A percentile compares a stretch with the other conserved stretches of the same genome.
Conservation (phyloP, 306 rosid genomes). For the Prunus davidiana region DNA sequence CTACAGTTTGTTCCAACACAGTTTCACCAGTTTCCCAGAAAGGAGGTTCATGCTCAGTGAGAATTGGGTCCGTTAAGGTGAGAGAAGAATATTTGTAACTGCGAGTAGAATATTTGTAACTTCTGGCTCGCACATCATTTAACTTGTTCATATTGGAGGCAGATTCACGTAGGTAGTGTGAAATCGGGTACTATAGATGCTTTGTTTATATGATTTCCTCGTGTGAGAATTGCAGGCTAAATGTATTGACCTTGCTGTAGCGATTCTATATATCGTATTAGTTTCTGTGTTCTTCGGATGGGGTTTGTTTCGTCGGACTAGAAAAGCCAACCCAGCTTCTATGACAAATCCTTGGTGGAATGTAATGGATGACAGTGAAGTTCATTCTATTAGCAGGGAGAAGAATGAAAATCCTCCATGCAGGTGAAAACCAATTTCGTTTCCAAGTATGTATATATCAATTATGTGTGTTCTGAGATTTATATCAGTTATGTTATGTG, state of each 20-base stretch:
- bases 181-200: slow-evolving; percentile 1
- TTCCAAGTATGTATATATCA: not conserved
- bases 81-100: slow-evolving; percentile 19
- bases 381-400: slow-evolving; percentile 49
- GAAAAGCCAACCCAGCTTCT: slow-evolving; percentile 50
- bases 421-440: slow-evolving; percentile 51
- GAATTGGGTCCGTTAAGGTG: slow-evolving; percentile 81
- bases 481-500: not conserved
- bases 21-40: slow-evolving; percentile 46
- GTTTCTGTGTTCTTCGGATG: slow-evolving; percentile 72
- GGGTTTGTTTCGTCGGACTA: slow-evolving; percentile 59
- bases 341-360: slow-evolving; percentile 50
- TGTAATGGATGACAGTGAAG: slow-evolving; percentile 41
- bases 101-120: not conserved
- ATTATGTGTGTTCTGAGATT: not conserved
- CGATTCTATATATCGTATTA: slow-evolving; percentile 64
- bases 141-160: not conserved
- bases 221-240: slow-evolving; percentile 61
- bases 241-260: slow-evolving; percentile 67
- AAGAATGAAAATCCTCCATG: slow-evolving; percentile 78
- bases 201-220: slow-evolving; percentile 32
- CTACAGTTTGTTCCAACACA: slow-evolving; percentile 70
- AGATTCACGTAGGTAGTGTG: not conserved
- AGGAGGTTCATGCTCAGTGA: slow-evolving; percentile 64
- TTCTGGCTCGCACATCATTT: not conserved